Percentiles rank a stretch among this genome's conserved stretches.
phyloP scores from a whole-genome alignment of 805 yeast genomes.

The Wickerhamomyces bovis region DNA sequence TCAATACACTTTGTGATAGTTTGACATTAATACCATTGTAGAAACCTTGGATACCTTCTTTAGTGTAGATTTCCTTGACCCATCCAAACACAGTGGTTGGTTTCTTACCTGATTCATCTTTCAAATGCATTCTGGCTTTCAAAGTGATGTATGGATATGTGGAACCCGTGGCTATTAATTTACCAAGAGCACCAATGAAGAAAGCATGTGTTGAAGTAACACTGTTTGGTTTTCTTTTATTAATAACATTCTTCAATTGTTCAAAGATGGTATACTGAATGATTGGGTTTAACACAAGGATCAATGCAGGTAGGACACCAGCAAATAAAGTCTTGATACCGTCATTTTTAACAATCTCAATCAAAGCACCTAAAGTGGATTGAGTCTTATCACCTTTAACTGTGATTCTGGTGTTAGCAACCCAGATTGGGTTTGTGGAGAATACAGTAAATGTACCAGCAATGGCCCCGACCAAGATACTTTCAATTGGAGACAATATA shows the following conservation, averaged over 20 bases:
- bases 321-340: conserved; percentile 71
- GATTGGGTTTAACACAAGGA: conserved; percentile 81
- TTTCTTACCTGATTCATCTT: conserved; percentile 29
- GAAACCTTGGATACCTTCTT: conserved; percentile 72
- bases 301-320: conserved; percentile 84
- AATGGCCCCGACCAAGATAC: conserved; percentile 46
- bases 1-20: conserved; percentile 73
- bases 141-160: conserved; percentile 92
- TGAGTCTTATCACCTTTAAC: conserved; percentile 34
- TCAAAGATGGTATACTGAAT: conserved; percentile 90
- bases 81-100: conserved; percentile 38
- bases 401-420: conserved; percentile 86
- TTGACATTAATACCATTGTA: conserved; percentile 80
- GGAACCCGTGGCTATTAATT: conserved; percentile 78
- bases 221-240: conserved; percentile 41
- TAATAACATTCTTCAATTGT: conserved; percentile 65
- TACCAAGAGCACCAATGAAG: conserved; percentile 83
- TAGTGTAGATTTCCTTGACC: conserved; percentile 50
- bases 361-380: conserved; percentile 49
- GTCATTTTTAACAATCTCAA: conserved; percentile 60
- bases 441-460: conserved; percentile 85
- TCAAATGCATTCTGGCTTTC: conserved; percentile 82
- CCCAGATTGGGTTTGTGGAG: conserved; percentile 89
- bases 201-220: conserved; percentile 74
- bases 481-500: conserved; percentile 17